phyloP scores from a whole-genome alignment of 495 filamentous ascomycete genomes.

The Penicillium coprophilum region DNA sequence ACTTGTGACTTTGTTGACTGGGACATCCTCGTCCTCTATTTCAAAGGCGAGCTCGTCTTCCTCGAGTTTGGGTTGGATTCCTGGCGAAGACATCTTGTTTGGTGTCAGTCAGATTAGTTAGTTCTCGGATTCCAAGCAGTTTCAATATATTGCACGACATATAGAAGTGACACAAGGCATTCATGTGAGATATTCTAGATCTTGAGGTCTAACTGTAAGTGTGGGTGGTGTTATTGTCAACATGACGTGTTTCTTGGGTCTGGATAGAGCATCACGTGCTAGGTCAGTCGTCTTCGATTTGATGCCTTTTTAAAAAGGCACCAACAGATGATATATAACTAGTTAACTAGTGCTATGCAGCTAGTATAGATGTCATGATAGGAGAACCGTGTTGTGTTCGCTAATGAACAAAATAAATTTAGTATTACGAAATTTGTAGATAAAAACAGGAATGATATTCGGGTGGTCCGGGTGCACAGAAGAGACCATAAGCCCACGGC shows the following conservation, averaged over 20 bases:
- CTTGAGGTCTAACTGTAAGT: background rate
- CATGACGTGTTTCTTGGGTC: background rate
- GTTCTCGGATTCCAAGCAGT: background rate
- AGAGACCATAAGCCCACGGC: background rate
- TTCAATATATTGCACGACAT: background rate
- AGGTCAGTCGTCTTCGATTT: background rate
- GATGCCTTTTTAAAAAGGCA: background rate
- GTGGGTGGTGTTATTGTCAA: background rate
- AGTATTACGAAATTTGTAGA: background rate
- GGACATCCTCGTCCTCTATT: conserved; percentile 25
- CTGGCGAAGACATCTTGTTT: conserved; percentile 7
- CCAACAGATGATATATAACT: background rate
- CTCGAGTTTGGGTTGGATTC: background rate
- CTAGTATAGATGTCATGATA: background rate
- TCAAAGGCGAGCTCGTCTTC: background rate
- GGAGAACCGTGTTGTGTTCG: background rate
- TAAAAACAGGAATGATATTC: background rate
- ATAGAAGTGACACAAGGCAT: background rate
- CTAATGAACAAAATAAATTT: too few species aligned
- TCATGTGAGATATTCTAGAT: background rate
- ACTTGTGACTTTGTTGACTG: conserved; percentile 42
- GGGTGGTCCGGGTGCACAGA: background rate
- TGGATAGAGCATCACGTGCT: conserved; percentile 1
- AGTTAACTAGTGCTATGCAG: too few species aligned
- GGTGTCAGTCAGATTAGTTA: conserved; percentile 7